These are phyloP conservation scores for Eucalyptus guilfoylei DNA, from an alignment of 345 rosid genomes.

Conservation along the genomic window DNA sequence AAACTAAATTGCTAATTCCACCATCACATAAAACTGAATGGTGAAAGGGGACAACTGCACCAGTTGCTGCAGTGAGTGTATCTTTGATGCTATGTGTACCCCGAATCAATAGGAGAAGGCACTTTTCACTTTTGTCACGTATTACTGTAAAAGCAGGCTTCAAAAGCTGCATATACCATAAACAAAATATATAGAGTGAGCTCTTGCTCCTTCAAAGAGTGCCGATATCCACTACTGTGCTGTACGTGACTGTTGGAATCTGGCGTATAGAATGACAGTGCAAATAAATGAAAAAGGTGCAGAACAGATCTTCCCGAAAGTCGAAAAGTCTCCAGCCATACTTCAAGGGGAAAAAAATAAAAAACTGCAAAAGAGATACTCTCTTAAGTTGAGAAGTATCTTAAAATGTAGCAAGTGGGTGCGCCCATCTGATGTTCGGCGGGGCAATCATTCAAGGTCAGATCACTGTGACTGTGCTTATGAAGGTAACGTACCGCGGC, in stretches of 20 bases:
- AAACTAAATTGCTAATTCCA: constrained; percentile 82
- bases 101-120: constrained; percentile 77
- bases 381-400: not conserved
- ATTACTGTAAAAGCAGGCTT: constrained; percentile 95
- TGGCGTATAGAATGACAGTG: not conserved
- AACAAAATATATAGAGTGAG: not conserved
- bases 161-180: constrained; percentile 50
- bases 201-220: not conserved
- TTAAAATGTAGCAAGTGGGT: not conserved
- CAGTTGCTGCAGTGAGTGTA: constrained; percentile 93
- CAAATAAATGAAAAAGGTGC: not conserved
- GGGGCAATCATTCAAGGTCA: not conserved
- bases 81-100: constrained; percentile 97
- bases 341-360: not conserved
- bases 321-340: not conserved
- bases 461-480: not conserved
- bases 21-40: constrained; percentile 95
- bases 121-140: constrained; percentile 48
- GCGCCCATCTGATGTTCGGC: not conserved
- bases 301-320: not conserved
- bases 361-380: not conserved
- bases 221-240: not conserved
- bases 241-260: not conserved
- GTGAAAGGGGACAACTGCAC: constrained; percentile 97
- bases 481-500: constrained; percentile 67